Conservation (phyloP, 768 basidiomycete species). For the Coprinopsis cinerea region DNA sequence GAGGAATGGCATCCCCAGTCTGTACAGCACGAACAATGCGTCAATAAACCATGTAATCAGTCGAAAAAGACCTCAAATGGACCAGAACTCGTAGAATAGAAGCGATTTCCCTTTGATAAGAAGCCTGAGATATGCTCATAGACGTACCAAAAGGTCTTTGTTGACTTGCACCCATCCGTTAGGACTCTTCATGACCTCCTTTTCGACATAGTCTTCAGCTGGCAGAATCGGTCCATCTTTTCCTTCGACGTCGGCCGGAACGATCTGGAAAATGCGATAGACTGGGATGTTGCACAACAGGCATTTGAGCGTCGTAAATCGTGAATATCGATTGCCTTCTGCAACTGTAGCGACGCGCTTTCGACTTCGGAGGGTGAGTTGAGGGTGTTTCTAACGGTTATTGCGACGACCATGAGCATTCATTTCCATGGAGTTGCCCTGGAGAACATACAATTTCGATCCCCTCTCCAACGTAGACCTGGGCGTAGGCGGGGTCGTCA, state of each 20-base stretch:
- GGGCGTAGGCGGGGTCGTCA: slow-evolving; percentile 38
- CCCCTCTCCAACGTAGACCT: slow-evolving; percentile 61
- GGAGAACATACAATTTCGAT: slow-evolving; percentile 51
- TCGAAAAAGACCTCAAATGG: slow-evolving; percentile 8
- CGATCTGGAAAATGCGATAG: slow-evolving; percentile 65
- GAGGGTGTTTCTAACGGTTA: slow-evolving; percentile 49
- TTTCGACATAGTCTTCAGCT: slow-evolving; percentile 72
- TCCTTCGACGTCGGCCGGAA: slow-evolving; percentile 50
- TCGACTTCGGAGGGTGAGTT: slow-evolving; percentile 63
- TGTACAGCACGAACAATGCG: slow-evolving; percentile 21
- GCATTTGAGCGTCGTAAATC: slow-evolving; percentile 63
- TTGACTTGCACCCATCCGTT: slow-evolving; percentile 74
- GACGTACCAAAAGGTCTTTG: slow-evolving; percentile 61
- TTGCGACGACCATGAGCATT: neutral
- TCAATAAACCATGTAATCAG: neutral
- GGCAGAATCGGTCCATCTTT: slow-evolving; percentile 64
- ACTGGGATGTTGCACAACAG: slow-evolving; percentile 57
- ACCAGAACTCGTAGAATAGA: slow-evolving; percentile 13
- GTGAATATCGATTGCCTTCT: slow-evolving; percentile 44
- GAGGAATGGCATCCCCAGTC: slow-evolving; percentile 32
- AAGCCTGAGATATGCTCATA: slow-evolving; percentile 10
- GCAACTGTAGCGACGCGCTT: slow-evolving; percentile 37
- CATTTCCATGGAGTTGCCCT: slow-evolving; percentile 6
- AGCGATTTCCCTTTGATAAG: slow-evolving; percentile 3
- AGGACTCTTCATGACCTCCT: slow-evolving; percentile 59